Conservation (phyloP, 1,139 yeast species). For the Hemisphaericaspora subhashii region DNA sequence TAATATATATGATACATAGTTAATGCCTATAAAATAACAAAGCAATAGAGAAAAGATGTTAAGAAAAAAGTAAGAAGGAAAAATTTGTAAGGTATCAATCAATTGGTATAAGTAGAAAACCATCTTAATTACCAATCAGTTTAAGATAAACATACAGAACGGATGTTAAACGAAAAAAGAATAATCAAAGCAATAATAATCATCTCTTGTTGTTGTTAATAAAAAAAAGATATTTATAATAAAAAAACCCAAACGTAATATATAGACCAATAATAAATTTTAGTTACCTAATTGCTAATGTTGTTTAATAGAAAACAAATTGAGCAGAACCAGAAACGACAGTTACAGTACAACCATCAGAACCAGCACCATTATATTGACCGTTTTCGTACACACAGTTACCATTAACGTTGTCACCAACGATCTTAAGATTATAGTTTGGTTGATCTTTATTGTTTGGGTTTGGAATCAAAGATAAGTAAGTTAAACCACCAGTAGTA, state of each 20-base stretch:
- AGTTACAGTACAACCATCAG: slow-evolving; percentile 78
- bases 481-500: slow-evolving; percentile 57
- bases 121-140: too few relatives aligned
- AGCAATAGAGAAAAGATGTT: too few relatives aligned
- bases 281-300: not conserved
- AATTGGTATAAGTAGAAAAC: too few relatives aligned
- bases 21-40: not conserved
- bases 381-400: slow-evolving; percentile 66
- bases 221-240: too few relatives aligned
- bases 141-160: too few relatives aligned
- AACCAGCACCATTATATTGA: slow-evolving; percentile 57
- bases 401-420: slow-evolving; percentile 62
- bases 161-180: too few relatives aligned
- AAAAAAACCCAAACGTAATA: not conserved
- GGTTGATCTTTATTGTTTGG: slow-evolving; percentile 67
- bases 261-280: not conserved
- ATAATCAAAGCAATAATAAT: too few relatives aligned
- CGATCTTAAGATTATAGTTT: slow-evolving; percentile 70
- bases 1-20: not conserved
- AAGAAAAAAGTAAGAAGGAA: too few relatives aligned
- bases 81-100: too few relatives aligned
- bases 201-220: too few relatives aligned
- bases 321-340: slow-evolving; percentile 67
- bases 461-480: slow-evolving; percentile 78
- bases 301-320: slow-evolving; percentile 51